These are phyloP conservation scores for Fraxinus velutina DNA, from an alignment of 305 asterid species.

Conservation along the genomic window DNA sequence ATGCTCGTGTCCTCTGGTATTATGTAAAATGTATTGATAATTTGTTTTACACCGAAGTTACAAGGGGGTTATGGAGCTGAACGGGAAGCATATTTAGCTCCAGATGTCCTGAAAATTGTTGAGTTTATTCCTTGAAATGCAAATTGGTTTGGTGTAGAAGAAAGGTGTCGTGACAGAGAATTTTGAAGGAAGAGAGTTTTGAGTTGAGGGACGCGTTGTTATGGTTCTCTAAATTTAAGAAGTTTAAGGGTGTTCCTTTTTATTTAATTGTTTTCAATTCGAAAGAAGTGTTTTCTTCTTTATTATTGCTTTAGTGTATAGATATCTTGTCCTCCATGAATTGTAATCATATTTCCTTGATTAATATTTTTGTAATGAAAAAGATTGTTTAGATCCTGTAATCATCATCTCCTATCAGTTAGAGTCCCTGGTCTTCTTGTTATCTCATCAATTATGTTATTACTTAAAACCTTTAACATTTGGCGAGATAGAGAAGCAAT, in stretches of 20 bases:
- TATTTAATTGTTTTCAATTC: background rate
- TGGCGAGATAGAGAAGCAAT: background rate
- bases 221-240: background rate
- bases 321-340: background rate
- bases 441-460: background rate
- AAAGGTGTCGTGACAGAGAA: background rate
- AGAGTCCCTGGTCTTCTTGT: background rate
- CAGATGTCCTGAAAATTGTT: background rate
- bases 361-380: background rate
- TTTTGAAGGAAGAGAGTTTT: background rate
- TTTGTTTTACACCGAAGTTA: background rate
- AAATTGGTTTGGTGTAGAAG: background rate
- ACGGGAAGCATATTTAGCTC: background rate
- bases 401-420: background rate
- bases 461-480: background rate
- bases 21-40: background rate
- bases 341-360: background rate
- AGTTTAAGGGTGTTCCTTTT: background rate
- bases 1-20: constrained; percentile 1
- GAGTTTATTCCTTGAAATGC: background rate
- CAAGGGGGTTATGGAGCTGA: background rate
- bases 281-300: background rate
- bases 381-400: background rate
- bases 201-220: background rate
- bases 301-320: background rate